These are phyloP conservation scores for Termitomyces heimii DNA, from an alignment of 768 basidiomycete species.

Conservation along the genomic window DNA sequence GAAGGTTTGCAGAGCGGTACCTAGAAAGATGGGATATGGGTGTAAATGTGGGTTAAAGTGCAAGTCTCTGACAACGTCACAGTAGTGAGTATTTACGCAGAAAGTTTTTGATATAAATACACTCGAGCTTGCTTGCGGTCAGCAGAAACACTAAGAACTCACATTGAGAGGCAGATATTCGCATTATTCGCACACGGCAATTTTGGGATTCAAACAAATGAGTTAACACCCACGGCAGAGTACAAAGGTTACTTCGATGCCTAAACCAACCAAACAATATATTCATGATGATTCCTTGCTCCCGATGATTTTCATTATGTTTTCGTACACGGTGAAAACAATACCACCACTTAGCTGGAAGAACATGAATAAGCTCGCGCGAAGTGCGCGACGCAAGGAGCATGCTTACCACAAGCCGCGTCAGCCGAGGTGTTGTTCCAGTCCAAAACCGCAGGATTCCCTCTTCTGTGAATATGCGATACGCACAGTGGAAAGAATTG, in stretches of 20 bases:
- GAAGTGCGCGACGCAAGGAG: not conserved
- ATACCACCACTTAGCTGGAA: conserved; percentile 85
- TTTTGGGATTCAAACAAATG: not conserved
- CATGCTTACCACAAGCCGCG: conserved; percentile 69
- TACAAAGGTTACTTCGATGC: not conserved
- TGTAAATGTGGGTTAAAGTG: not conserved
- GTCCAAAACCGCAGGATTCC: conserved; percentile 93
- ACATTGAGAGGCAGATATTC: not conserved
- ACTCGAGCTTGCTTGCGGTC: no score
- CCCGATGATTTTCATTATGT: conserved; percentile 50
- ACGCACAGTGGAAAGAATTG: conserved; percentile 94
- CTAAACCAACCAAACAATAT: not conserved
- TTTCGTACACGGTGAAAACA: conserved; percentile 89
- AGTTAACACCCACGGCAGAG: not conserved
- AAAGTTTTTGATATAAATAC: not conserved
- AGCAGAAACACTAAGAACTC: not conserved
- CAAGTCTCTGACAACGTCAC: not conserved
- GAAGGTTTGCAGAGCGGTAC: not conserved
- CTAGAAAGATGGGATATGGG: not conserved
- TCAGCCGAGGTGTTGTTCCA: conserved; percentile 87
- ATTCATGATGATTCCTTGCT: not conserved
- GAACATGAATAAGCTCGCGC: not conserved
- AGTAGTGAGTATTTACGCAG: not conserved
- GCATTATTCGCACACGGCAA: not conserved
- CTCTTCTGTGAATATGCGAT: conserved; percentile 91